A percentile compares a stretch with the other conserved stretches of the same genome.
Conservation (phyloP, 2,329 filamentous ascomycete genomes). For the Verticillium nonalfalfae region DNA sequence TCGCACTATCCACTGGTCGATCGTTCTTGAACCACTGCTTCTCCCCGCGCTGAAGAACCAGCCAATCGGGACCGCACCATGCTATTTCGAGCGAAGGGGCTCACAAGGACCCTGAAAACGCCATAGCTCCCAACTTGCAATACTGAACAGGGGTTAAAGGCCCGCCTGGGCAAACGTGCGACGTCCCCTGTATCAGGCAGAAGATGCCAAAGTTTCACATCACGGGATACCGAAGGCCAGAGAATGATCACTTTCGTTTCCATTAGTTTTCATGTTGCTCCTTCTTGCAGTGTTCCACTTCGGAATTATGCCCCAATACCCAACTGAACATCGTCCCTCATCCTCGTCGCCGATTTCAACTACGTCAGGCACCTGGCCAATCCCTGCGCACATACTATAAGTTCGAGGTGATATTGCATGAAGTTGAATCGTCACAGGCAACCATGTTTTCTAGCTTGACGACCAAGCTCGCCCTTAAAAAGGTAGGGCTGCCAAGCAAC, state of each 20-base stretch:
- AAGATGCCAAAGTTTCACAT: not conserved
- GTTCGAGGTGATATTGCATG: not conserved
- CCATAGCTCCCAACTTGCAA: constrained; percentile 6
- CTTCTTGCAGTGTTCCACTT: not conserved
- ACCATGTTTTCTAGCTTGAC: constrained; percentile 49
- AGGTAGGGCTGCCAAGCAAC: constrained; percentile 47
- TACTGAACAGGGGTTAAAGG: constrained; percentile 1
- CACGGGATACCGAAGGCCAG: not conserved
- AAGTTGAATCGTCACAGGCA: constrained; percentile 2
- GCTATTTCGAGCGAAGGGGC: not conserved
- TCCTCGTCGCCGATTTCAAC: not conserved
- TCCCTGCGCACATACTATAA: not conserved
- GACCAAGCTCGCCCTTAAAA: constrained; percentile 53
- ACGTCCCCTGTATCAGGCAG: constrained; percentile 20
- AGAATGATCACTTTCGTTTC: not conserved
- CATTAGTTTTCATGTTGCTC: not conserved
- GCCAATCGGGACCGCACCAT: constrained; percentile 1
- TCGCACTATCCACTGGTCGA: not conserved
- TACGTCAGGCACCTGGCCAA: not conserved
- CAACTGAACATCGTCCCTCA: not conserved
- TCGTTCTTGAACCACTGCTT: not conserved
- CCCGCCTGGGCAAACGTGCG: constrained; percentile 14
- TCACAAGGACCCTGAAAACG: not conserved
- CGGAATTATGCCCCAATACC: not conserved
- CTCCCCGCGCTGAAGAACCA: not conserved